Evolutionary conservation across 2,329 filamentous ascomycete species (phyloP).

Genomic region (Gremmenia infestans): DNA sequence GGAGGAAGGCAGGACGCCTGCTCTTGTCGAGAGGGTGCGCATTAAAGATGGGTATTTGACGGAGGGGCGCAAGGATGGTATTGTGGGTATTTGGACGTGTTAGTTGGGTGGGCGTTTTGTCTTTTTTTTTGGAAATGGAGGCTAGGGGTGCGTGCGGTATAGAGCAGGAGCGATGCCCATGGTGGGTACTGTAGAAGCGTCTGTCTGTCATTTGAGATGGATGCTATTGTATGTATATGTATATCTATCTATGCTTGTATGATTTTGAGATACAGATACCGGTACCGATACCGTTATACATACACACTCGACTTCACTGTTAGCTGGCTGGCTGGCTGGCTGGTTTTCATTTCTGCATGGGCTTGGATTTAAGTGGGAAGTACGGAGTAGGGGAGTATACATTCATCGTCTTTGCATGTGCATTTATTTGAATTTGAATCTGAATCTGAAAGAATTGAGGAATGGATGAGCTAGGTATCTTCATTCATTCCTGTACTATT

Average conservation of each 20-base stretch:
- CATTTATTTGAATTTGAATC: too few species aligned
- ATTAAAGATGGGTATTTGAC: constrained; percentile 92
- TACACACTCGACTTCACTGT: not conserved
- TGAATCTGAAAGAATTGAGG: not conserved
- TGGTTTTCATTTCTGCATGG: too few species aligned
- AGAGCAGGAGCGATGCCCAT: not conserved
- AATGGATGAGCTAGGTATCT: not conserved
- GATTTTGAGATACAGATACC: constrained; percentile 12
- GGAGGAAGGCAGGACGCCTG: constrained; percentile 58
- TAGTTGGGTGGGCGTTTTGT: constrained; percentile 29
- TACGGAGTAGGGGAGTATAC: too few species aligned
- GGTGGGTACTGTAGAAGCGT: not conserved
- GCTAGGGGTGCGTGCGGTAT: not conserved
- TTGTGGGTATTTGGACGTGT: constrained; percentile 87
- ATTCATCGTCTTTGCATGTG: too few species aligned
- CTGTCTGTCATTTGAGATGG: not conserved
- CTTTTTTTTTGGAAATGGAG: not conserved
- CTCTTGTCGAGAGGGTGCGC: constrained; percentile 77
- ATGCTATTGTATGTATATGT: constrained; percentile 14
- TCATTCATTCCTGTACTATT: not conserved
- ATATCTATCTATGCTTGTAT: constrained; percentile 5
- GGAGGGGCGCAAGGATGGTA: constrained; percentile 82
- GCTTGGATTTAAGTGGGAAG: too few species aligned
- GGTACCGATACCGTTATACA: constrained; percentile 1
- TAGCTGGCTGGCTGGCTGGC: not conserved